These are phyloP conservation scores for Penicillium malachiteum DNA, from an alignment of 495 filamentous ascomycete genomes.

Conservation along the genomic window DNA sequence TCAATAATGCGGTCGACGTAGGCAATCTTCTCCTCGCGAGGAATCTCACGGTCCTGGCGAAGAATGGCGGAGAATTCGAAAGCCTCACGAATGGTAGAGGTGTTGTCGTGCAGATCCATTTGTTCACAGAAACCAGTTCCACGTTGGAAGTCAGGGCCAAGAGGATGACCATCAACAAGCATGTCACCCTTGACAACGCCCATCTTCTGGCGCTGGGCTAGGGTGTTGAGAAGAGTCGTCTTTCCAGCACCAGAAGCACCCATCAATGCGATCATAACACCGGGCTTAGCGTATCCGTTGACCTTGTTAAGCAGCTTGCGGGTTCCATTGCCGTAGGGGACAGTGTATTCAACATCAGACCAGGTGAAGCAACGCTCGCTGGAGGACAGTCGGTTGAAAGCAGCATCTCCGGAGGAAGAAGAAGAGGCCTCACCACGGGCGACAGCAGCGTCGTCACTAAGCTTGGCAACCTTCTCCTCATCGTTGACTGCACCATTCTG, in stretches of 20 bases:
- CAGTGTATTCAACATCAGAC: conserved; percentile 68
- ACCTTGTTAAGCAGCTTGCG: conserved; percentile 70
- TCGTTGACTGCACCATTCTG: conserved; percentile 39
- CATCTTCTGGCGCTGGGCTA: conserved; percentile 72
- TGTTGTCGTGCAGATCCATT: conserved; percentile 76
- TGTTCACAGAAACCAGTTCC: conserved; percentile 85
- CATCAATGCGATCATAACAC: conserved; percentile 77
- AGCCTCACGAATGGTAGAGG: conserved; percentile 64
- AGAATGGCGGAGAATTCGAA: conserved; percentile 66
- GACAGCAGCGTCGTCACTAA: conserved; percentile 37
- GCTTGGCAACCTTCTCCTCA: conserved; percentile 43
- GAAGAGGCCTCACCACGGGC: conserved; percentile 46
- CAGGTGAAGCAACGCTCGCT: conserved; percentile 75
- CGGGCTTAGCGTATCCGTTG: conserved; percentile 76
- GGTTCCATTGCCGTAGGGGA: conserved; percentile 69
- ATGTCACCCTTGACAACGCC: conserved; percentile 73
- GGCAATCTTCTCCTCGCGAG: conserved; percentile 55
- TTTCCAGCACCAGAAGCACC: conserved; percentile 85
- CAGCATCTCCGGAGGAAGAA: conserved; percentile 34
- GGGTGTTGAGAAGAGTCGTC: conserved; percentile 70
- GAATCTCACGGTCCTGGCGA: conserved; percentile 53
- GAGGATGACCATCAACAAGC: conserved; percentile 71
- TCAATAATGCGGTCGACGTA: conserved; percentile 63
- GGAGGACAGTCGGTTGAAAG: conserved; percentile 55
- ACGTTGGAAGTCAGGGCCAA: conserved; percentile 72